These are phyloP conservation scores for Hymenotorrendiella dingleyae DNA, from an alignment of 2,329 filamentous ascomycete species.

Conservation along the genomic window DNA sequence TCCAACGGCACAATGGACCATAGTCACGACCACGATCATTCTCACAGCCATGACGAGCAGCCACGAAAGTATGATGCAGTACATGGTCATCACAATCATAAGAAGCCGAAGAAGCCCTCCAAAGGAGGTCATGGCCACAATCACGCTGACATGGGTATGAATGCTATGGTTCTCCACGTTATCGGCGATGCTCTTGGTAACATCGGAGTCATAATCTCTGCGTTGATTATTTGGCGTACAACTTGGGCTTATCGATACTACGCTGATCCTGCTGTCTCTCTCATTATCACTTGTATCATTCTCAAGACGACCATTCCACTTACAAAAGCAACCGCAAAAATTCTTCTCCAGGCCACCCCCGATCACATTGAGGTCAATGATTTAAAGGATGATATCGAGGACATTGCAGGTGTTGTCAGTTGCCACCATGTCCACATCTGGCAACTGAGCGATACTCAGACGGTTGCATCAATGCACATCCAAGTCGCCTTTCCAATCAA, in stretches of 20 bases:
- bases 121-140: conserved; percentile 66
- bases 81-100: conserved; percentile 76
- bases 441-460: conserved; percentile 92
- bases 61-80: conserved; percentile 24
- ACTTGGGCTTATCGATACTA: conserved; percentile 77
- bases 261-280: conserved; percentile 83
- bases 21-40: conserved; percentile 18
- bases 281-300: conserved; percentile 83
- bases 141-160: conserved; percentile 93
- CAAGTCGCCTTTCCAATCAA: conserved; percentile 88
- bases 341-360: conserved; percentile 89
- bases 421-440: conserved; percentile 97
- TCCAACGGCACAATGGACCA: conserved; percentile 12
- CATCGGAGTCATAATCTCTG: conserved; percentile 76
- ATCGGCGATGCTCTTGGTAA: conserved; percentile 83
- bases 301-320: conserved; percentile 71
- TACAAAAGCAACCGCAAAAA: conserved; percentile 73
- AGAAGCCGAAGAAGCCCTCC: conserved; percentile 58
- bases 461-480: conserved; percentile 89
- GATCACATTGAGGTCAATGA: conserved; percentile 83
- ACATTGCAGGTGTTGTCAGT: conserved; percentile 76
- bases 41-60: conserved; percentile 12
- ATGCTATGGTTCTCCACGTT: conserved; percentile 69
- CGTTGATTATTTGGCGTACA: conserved; percentile 87
- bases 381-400: conserved; percentile 85